These are phyloP conservation scores for Lipomyces mesembrius DNA, from an alignment of 805 yeast genomes.

Conservation along the genomic window DNA sequence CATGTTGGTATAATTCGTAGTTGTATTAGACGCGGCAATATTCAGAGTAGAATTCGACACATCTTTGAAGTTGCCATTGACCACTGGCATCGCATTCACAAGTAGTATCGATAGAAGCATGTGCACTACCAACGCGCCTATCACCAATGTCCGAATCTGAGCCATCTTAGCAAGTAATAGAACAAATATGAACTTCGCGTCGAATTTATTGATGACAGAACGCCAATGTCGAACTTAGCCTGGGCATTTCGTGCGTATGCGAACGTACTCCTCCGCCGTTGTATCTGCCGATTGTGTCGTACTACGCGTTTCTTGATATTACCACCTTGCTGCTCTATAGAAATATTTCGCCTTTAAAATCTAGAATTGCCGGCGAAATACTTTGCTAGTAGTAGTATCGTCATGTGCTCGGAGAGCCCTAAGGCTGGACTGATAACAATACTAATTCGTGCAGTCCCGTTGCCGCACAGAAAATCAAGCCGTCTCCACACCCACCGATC, in stretches of 20 bases:
- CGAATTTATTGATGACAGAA: neutral
- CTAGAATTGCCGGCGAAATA: neutral
- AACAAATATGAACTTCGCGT: neutral
- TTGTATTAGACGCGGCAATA: conserved; percentile 18
- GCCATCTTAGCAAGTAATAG: neutral
- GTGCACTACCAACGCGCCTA: neutral
- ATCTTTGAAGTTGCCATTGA: neutral
- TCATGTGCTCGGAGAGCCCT: too few relatives aligned
- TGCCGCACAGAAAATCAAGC: too few relatives aligned
- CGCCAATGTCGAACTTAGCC: neutral
- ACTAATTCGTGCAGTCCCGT: too few relatives aligned
- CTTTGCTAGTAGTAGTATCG: neutral
- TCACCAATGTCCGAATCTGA: neutral
- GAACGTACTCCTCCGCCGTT: neutral
- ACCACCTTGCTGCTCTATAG: neutral
- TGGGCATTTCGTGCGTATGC: neutral
- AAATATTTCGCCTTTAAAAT: neutral
- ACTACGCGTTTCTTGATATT: neutral
- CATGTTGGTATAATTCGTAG: conserved; percentile 17
- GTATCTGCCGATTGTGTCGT: neutral
- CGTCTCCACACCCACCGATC: too few relatives aligned
- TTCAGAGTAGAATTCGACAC: conserved; percentile 14
- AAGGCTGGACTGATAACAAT: neutral
- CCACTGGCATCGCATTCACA: neutral
- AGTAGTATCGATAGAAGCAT: neutral